Evolutionary conservation across 2,329 filamentous ascomycete genomes (phyloP).

Genomic region (Exophiala oligosperma): DNA sequence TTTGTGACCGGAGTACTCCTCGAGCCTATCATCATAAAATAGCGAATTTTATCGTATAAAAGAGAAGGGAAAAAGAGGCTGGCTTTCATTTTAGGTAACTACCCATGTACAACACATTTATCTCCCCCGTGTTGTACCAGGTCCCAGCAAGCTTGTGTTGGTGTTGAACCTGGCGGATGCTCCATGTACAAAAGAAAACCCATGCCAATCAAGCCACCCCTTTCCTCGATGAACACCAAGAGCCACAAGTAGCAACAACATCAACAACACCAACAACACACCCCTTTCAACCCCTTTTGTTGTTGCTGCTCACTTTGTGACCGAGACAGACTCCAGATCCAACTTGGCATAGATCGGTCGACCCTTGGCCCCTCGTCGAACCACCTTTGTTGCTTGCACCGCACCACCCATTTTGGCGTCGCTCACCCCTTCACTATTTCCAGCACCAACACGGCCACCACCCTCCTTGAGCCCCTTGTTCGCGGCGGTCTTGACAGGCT

Average conservation of each 20-base stretch:
- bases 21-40: too few species aligned
- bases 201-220: too few species aligned
- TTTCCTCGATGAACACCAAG: too few species aligned
- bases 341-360: conserved; percentile 13
- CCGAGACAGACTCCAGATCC: conserved; percentile 15
- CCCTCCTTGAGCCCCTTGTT: not conserved
- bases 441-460: not conserved
- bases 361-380: conserved; percentile 7
- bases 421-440: not conserved
- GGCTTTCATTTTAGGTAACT: too few species aligned
- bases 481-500: not conserved
- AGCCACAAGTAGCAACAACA: too few species aligned
- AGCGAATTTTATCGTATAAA: too few species aligned
- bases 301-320: conserved; percentile 9
- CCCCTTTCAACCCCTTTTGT: not conserved
- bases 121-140: too few species aligned
- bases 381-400: not conserved
- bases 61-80: too few species aligned
- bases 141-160: not conserved
- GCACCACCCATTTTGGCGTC: not conserved
- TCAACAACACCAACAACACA: not conserved
- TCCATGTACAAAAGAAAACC: not conserved
- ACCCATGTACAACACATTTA: too few species aligned
- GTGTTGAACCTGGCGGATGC: not conserved
- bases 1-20: conserved; percentile 3